Conservation (phyloP, 108 stramenopile species). For the Skeletonema potamos region DNA sequence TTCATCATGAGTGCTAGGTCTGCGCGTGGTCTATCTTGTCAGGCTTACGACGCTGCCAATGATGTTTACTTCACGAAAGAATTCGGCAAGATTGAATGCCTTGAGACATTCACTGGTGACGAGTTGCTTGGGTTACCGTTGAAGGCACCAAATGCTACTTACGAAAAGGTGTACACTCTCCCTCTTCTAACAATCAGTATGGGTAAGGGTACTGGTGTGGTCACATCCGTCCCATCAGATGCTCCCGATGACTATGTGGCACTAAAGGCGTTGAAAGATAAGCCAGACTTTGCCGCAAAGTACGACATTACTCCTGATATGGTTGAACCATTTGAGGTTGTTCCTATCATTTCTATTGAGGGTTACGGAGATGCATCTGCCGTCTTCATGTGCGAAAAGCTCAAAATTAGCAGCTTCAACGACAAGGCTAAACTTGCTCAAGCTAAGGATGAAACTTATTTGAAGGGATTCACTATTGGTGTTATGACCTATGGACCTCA, state of each 20-base stretch:
- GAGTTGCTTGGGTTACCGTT: slow-evolving; percentile 95
- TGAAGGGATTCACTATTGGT: slow-evolving; percentile 97
- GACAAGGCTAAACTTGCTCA: slow-evolving; percentile 93
- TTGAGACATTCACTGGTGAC: slow-evolving; percentile 83
- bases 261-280: slow-evolving; percentile 92
- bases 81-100: slow-evolving; percentile 80
- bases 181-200: slow-evolving; percentile 97
- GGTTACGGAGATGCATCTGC: slow-evolving; percentile 94
- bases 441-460: slow-evolving; percentile 95
- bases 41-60: slow-evolving; percentile 70
- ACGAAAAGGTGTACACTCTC: slow-evolving; percentile 95
- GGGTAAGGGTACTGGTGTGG: slow-evolving; percentile 98
- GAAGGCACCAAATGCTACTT: slow-evolving; percentile 90
- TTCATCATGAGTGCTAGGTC: slow-evolving; percentile 92
- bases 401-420: slow-evolving; percentile 92
- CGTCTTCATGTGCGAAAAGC: slow-evolving; percentile 92
- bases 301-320: slow-evolving; percentile 92
- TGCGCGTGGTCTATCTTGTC: slow-evolving; percentile 92
- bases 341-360: slow-evolving; percentile 98
- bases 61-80: slow-evolving; percentile 73
- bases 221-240: slow-evolving; percentile 98
- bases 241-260: slow-evolving; percentile 98
- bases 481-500: slow-evolving; percentile 92
- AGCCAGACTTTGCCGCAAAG: slow-evolving; percentile 95
- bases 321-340: slow-evolving; percentile 91